Evolutionary conservation across 768 basidiomycete genomes (phyloP).

Genomic region (Tricholoma sp.): DNA sequence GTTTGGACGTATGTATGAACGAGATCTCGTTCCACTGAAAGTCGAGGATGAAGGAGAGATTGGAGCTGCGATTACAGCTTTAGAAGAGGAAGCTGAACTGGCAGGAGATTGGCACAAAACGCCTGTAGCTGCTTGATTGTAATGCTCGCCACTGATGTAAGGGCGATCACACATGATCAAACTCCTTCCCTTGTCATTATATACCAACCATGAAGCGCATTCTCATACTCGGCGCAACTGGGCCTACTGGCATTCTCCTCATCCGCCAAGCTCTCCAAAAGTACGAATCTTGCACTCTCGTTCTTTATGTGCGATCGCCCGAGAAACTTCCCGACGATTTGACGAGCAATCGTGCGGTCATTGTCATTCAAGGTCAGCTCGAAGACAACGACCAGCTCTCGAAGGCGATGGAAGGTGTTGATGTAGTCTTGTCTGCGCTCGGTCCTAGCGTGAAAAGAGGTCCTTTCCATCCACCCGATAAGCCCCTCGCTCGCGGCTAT

Average conservation of each 20-base stretch:
- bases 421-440: conserved; percentile 63
- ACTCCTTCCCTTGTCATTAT: neutral
- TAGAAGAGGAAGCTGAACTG: conserved; percentile 40
- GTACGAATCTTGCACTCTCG: conserved; percentile 34
- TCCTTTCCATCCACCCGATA: conserved; percentile 38
- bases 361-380: conserved; percentile 51
- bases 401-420: conserved; percentile 49
- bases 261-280: conserved; percentile 48
- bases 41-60: conserved; percentile 39
- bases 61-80: conserved; percentile 37
- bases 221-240: conserved; percentile 69
- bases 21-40: conserved; percentile 43
- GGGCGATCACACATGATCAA: neutral
- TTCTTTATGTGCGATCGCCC: conserved; percentile 62
- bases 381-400: conserved; percentile 44
- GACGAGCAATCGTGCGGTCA: conserved; percentile 36
- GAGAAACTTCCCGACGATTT: conserved; percentile 55
- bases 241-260: conserved; percentile 52
- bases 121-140: conserved; percentile 15
- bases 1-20: conserved; percentile 44
- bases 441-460: conserved; percentile 40
- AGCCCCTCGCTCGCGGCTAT: conserved; percentile 63
- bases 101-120: conserved; percentile 37
- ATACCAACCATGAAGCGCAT: conserved; percentile 31
- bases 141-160: too few relatives aligned